phyloP scores from a whole-genome alignment of 2,329 filamentous ascomycete genomes.

The Lachnellula cervina region DNA sequence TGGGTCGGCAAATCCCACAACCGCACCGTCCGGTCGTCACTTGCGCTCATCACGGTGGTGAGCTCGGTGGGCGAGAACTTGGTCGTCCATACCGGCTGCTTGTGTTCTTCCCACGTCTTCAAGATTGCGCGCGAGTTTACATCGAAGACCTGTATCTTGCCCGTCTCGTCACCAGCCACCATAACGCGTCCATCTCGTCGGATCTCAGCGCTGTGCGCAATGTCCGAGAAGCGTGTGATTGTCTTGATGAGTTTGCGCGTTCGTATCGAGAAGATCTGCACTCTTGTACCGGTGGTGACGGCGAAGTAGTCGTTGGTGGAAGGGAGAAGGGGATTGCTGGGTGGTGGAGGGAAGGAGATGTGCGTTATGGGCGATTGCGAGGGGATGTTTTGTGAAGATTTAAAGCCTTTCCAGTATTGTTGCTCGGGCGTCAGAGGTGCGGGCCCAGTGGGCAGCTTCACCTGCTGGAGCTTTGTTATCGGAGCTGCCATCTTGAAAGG shows the following conservation, averaged over 20 bases:
- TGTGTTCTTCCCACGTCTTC: constrained; percentile 92
- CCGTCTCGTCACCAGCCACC: constrained; percentile 86
- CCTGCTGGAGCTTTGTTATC: constrained; percentile 40
- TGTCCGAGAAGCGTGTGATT: constrained; percentile 88
- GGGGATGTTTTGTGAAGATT: constrained; percentile 82
- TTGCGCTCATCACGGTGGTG: constrained; percentile 81
- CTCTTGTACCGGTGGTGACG: constrained; percentile 87
- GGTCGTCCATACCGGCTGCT: constrained; percentile 88
- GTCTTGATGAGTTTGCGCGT: constrained; percentile 91
- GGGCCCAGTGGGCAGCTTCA: constrained; percentile 75
- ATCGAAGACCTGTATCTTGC: constrained; percentile 93
- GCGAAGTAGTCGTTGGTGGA: constrained; percentile 71
- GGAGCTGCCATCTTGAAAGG: constrained; percentile 27
- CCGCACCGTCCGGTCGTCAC: constrained; percentile 87
- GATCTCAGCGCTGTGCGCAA: constrained; percentile 84
- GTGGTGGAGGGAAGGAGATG: constrained; percentile 65
- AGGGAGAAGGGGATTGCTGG: constrained; percentile 36
- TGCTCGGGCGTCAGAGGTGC: constrained; percentile 85
- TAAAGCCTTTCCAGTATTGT: constrained; percentile 93
- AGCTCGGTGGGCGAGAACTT: constrained; percentile 87
- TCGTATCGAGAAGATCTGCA: constrained; percentile 90
- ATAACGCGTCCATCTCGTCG: constrained; percentile 83
- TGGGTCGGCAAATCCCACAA: constrained; percentile 90
- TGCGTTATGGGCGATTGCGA: constrained; percentile 88
- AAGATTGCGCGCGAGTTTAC: constrained; percentile 83